phyloP scores from a whole-genome alignment of 306 rosid species.

The Begonia peltatifolia region DNA sequence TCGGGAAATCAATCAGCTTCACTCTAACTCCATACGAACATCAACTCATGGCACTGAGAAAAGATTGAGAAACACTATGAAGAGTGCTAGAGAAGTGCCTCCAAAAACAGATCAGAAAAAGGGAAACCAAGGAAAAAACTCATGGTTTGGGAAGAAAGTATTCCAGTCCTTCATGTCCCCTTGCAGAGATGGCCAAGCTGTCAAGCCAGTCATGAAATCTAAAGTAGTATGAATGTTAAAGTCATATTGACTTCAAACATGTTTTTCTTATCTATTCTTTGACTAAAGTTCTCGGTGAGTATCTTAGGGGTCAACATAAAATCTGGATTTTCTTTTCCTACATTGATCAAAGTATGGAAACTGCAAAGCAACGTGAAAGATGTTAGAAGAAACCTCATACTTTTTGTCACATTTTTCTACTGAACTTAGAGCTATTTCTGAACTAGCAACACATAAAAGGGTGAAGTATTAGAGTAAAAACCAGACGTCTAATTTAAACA shows the following conservation, averaged over 20 bases:
- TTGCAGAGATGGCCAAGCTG: constrained; percentile 29
- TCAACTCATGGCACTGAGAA: constrained; percentile 14
- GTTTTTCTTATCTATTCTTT: constrained; percentile 10
- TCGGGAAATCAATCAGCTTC: no score
- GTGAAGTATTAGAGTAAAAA: no score
- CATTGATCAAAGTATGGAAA: no score
- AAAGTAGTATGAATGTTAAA: constrained; percentile 11
- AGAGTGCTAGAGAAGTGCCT: constrained; percentile 11
- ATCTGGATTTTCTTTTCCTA: no score
- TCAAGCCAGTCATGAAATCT: constrained; percentile 20
- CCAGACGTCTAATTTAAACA: no score
- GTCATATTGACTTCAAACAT: constrained; percentile 9
- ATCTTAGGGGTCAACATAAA: no score
- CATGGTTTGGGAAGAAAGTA: constrained; percentile 26
- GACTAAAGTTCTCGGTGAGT: neutral
- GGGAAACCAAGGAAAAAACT: constrained; percentile 12
- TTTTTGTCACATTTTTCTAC: no score
- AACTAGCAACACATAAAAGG: no score
- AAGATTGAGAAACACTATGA: constrained; percentile 16
- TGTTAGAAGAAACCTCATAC: no score
- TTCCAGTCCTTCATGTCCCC: constrained; percentile 32
- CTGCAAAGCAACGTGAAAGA: no score
- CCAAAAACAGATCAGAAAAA: constrained; percentile 13
- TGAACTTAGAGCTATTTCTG: no score
- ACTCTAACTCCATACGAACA: constrained; percentile 8